phyloP scores from a whole-genome alignment of 352 stramenopile species.

The Pythium brassicae region DNA sequence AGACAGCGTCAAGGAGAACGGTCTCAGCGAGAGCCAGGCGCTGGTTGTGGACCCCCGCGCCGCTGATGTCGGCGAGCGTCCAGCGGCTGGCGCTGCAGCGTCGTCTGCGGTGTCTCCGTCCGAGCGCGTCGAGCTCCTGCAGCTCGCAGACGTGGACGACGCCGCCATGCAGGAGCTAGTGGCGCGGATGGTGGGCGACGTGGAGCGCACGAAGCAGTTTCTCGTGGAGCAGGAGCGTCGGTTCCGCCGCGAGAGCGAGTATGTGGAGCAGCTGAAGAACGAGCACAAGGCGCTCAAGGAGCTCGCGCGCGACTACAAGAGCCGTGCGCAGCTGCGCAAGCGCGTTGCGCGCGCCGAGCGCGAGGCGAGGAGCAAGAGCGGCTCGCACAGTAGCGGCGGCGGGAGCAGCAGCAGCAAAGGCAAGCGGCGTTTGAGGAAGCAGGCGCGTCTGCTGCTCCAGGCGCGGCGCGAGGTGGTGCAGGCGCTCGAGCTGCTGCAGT shows the following conservation, averaged over 20 bases:
- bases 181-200: conserved; percentile 19
- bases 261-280: conserved; percentile 23
- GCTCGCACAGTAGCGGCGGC: too few relatives aligned
- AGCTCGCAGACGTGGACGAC: conserved; percentile 14
- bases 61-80: background rate
- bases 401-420: conserved; percentile 7
- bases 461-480: conserved; percentile 46
- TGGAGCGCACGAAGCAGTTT: conserved; percentile 31
- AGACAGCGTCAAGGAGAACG: background rate
- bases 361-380: conserved; percentile 13
- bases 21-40: background rate
- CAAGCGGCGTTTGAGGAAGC: conserved; percentile 27
- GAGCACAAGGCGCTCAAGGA: conserved; percentile 37
- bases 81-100: background rate
- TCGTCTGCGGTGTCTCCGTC: background rate
- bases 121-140: background rate
- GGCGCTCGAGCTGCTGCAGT: conserved; percentile 57
- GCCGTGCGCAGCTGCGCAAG: conserved; percentile 25
- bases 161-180: conserved; percentile 25
- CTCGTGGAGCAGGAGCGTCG: conserved; percentile 29
- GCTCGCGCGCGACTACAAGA: conserved; percentile 33
- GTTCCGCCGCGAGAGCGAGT: conserved; percentile 23
- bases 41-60: background rate
- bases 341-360: conserved; percentile 29
- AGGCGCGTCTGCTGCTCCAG: conserved; percentile 33